Conservation (phyloP, 257 asterid species). For the Ilex aquifolium region DNA sequence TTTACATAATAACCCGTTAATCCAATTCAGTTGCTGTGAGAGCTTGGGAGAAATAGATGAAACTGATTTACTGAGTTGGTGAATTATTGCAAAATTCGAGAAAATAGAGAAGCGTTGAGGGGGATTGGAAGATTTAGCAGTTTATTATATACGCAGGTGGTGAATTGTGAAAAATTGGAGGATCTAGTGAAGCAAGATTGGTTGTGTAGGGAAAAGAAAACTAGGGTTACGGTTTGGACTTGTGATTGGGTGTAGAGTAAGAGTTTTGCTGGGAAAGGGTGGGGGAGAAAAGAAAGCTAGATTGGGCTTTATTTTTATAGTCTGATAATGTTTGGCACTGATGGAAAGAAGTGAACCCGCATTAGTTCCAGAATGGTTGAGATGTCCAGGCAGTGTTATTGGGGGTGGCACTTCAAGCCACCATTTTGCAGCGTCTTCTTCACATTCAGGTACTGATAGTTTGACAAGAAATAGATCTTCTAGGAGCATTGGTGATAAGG, state of each 20-base stretch:
- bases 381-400: constrained; percentile 54
- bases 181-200: background rate
- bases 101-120: background rate
- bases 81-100: background rate
- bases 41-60: background rate
- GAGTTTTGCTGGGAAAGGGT: background rate
- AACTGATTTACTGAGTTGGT: background rate
- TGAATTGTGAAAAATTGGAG: background rate
- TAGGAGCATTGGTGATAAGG: constrained; percentile 50
- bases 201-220: constrained; percentile 1
- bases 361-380: constrained; percentile 82
- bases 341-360: constrained; percentile 85
- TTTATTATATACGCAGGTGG: background rate
- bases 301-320: constrained; percentile 11
- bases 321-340: constrained; percentile 51
- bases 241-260: background rate
- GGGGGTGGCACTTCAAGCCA: constrained; percentile 52
- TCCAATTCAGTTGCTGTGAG: background rate
- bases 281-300: background rate
- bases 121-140: background rate
- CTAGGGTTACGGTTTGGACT: background rate
- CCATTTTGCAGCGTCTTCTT: constrained; percentile 31
- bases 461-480: constrained; percentile 33
- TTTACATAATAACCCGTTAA: no score
- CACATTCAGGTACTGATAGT: constrained; percentile 17